Base-by-base conservation (phyloP, 192 early-diverging fungal genomes). In the Coemansia sp. region DNA sequence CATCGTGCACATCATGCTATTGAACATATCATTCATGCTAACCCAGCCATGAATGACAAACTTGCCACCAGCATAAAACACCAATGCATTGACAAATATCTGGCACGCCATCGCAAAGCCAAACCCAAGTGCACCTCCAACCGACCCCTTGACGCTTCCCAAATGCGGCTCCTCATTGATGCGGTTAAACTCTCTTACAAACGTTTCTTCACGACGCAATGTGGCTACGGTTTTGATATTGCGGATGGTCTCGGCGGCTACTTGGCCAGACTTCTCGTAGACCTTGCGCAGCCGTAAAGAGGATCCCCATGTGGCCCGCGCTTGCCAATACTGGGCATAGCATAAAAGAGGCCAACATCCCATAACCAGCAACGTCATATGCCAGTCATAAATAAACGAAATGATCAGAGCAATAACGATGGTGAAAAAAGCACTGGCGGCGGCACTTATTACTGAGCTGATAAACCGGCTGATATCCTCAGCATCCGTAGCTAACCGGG, bases 181-280 rank as follows among this genome's bases (percentile, higher is more conserved):
- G 3, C 67, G 59, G 20, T 66, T 55, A 63, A 88, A 97, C 36
- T 72, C 68, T 10, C 72, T 50, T 50, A 85, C 82, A 60, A 97
- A 95, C 21, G 68, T 65, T n/a, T 72, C 59, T 67, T 94, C 85
- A 41, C 85, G 82, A 14, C 82, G 87, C 40, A 97, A 78, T 6
- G 91, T 80, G 21, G 88, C 83, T n/a, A 97, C 88, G 3, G 93
- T 97, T 42, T 90, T 88, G 37, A 97, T 88, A 47, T 89, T 86
- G n/a, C 82, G 69, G 31, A 95, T 87, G 6, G 91, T 87, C 74
- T 97, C 92, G 61, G 83, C 80, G 18, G 92, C 91, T 53, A 88
- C 82, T 70, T 93, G 86, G 49, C 87, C 89, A 6, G 87, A 83
- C 31, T 81, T 64, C 61, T 90, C 87, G 76, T 93, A 91, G 0